Evolutionary conservation across 176 grass and related monocot genomes (phyloP).

Genomic region (Urochloa ruziziensis): DNA sequence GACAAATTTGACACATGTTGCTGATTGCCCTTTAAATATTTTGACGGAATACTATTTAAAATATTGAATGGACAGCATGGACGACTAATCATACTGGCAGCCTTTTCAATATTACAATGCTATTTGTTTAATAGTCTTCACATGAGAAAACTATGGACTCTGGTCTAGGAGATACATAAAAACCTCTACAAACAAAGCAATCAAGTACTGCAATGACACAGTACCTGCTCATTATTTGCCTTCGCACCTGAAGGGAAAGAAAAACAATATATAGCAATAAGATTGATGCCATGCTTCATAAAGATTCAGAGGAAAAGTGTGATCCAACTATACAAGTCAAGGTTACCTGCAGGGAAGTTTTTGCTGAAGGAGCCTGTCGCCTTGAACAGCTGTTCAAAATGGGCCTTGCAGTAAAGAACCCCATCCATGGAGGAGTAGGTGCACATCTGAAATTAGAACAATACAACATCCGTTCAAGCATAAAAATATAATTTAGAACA

Average conservation of each 20-base stretch:
- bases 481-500: conserved; percentile 12
- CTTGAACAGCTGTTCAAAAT: conserved; percentile 85
- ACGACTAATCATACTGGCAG: neutral
- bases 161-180: neutral
- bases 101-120: neutral
- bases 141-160: conserved; percentile 16
- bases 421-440: conserved; percentile 75
- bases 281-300: neutral
- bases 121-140: neutral
- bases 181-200: neutral
- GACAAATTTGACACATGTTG: neutral
- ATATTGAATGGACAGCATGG: conserved; percentile 11
- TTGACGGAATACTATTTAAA: conserved; percentile 3
- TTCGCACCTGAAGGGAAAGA: conserved; percentile 47
- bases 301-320: conserved; percentile 6
- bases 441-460: conserved; percentile 50
- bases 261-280: conserved; percentile 23
- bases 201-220: conserved; percentile 7
- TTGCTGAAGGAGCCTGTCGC: conserved; percentile 62
- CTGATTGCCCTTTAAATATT: no score
- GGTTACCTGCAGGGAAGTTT: conserved; percentile 57
- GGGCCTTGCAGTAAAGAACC: conserved; percentile 73
- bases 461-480: neutral
- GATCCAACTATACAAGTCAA: neutral
- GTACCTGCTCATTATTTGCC: conserved; percentile 59